Evolutionary conservation across 495 filamentous ascomycete species (phyloP).

Genomic region (Staphylotrichum longicolle): DNA sequence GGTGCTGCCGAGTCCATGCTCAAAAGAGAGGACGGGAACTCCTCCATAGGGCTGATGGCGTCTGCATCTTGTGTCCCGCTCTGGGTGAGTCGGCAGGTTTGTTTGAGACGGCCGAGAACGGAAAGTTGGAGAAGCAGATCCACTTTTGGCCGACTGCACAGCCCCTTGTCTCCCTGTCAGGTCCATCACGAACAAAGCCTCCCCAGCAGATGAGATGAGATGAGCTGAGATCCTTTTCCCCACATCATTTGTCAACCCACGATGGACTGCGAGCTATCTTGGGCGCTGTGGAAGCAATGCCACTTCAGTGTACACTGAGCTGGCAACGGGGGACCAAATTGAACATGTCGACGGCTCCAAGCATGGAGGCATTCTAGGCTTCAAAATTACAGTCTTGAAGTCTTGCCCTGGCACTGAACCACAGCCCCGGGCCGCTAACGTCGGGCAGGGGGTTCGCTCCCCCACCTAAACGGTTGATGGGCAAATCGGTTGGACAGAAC

Average conservation of each 20-base stretch:
- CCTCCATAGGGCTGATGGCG: slow-evolving; percentile 14
- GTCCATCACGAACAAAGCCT: slow-evolving; percentile 4
- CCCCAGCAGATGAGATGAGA: slow-evolving; percentile 4
- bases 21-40: too few relatives aligned
- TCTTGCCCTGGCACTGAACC: slow-evolving; percentile 9
- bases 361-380: too few relatives aligned
- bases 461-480: not conserved
- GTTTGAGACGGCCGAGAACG: not conserved
- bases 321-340: too few relatives aligned
- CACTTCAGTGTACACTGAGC: too few relatives aligned
- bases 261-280: too few relatives aligned
- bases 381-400: too few relatives aligned
- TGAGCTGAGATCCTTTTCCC: not conserved
- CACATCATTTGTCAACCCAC: not conserved
- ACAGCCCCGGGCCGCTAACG: slow-evolving; percentile 20
- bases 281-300: too few relatives aligned
- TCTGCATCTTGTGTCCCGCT: not conserved
- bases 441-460: not conserved
- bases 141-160: slow-evolving; percentile 9
- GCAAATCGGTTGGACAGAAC: not conserved
- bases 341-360: too few relatives aligned
- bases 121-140: slow-evolving; percentile 5
- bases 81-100: too few relatives aligned
- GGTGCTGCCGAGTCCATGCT: not conserved
- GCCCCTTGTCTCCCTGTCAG: not conserved